Base-by-base conservation (phyloP, 2,329 filamentous ascomycete species). In the Dichotomopilus funicola region DNA sequence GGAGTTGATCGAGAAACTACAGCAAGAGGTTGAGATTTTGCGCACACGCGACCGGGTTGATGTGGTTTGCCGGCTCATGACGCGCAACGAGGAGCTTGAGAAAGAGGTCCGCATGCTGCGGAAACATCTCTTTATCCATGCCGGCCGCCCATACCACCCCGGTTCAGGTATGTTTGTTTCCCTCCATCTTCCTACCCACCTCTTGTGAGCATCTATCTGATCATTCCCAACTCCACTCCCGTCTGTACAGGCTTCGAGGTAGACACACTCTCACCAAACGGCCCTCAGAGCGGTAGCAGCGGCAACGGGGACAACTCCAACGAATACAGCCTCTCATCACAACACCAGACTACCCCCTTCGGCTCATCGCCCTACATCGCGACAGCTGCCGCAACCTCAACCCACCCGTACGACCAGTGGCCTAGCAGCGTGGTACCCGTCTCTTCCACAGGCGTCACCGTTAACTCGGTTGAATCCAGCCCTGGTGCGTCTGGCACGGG, bases 1-100 rank as follows among this genome's bases (percentile, higher is more conserved):
- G 74, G 83, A 87, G 66, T 88, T 90, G 69, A 95, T 95, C 65
- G 89, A 94, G 67, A 77, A 77, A 27, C 75, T 95, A 50, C 88
- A 95, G 73, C 77, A 77, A 60, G 83, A 87, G 63, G 86, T 95
- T 58, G 80, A 85, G 54, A 87, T 92, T 61, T 79, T 95, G 61
- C 76, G 78, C 59, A 74, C 71, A 71, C 73, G 77, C 49, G 72
- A 68, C 65, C 72, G 74, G 49, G 76, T 80, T 62, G 72, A 75
- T 60, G 75, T 74, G n/a, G 70, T 80, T 55, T 77, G 79, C 63
- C 74, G 78, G 44, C 69, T 82, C 45, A 67, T 79, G 46, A 73
- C 73, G 60, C 74, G 74, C 59, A 82, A 82, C 67, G 75, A 75
- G 63, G 72, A 72, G 37, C 74, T 83, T 49, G 78, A 83, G 65